These are phyloP conservation scores for Pestalotiopsis sp. DNA, from an alignment of 2,329 filamentous ascomycete genomes.

Conservation along the genomic window DNA sequence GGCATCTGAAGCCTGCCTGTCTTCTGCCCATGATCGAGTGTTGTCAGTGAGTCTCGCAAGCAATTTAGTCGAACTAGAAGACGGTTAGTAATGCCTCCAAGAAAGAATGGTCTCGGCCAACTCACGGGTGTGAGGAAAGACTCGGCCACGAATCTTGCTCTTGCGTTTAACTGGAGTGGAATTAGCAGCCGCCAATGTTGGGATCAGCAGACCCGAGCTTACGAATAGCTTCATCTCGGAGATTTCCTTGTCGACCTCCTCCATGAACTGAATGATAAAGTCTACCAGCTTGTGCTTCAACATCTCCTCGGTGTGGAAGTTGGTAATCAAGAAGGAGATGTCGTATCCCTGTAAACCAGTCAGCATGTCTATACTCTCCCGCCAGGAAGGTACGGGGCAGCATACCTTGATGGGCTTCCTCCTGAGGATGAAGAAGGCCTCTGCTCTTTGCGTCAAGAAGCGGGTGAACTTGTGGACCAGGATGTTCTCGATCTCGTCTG, in stretches of 20 bases:
- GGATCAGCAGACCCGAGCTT: constrained; percentile 42
- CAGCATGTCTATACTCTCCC: neutral
- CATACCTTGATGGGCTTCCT: constrained; percentile 91
- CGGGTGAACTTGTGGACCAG: constrained; percentile 98
- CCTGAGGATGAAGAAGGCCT: constrained; percentile 94
- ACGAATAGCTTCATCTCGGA: constrained; percentile 99
- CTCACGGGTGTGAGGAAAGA: constrained; percentile 84
- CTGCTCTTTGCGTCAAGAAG: constrained; percentile 93
- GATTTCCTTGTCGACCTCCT: constrained; percentile 99
- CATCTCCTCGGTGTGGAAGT: constrained; percentile 99
- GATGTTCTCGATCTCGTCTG: constrained; percentile 98
- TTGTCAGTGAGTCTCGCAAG: neutral
- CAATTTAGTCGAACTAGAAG: neutral
- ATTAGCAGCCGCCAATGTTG: constrained; percentile 30
- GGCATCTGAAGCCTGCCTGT: neutral
- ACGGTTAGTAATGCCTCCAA: neutral
- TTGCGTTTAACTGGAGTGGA: constrained; percentile 77
- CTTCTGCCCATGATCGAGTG: neutral
- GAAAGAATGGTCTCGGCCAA: neutral
- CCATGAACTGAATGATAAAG: constrained; percentile 99
- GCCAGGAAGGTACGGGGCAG: neutral
- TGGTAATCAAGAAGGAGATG: constrained; percentile 97
- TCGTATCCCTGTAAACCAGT: constrained; percentile 78
- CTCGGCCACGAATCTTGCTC: constrained; percentile 96
- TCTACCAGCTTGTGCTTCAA: constrained; percentile 98